Conservation (phyloP, 352 stramenopile species). For the Phytopythium cucurbitacearum region DNA sequence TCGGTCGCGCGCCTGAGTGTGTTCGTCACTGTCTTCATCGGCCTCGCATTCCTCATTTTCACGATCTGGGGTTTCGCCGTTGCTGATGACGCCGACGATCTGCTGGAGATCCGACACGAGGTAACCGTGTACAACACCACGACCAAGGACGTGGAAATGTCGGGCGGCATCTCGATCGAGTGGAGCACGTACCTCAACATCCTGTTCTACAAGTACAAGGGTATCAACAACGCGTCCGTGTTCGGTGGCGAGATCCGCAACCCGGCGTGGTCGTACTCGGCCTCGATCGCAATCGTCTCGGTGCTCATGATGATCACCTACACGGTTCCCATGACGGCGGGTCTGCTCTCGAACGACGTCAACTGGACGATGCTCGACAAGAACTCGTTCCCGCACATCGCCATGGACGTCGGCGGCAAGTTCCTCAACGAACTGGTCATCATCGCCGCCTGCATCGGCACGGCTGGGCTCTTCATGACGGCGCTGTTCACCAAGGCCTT, state of each 20-base stretch:
- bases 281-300: conserved; percentile 78
- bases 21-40: conserved; percentile 23
- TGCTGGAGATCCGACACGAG: conserved; percentile 39
- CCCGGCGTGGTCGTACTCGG: conserved; percentile 76
- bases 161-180: conserved; percentile 39
- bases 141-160: conserved; percentile 15
- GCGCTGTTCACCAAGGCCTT: conserved; percentile 89
- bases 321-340: conserved; percentile 85
- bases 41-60: conserved; percentile 36
- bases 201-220: conserved; percentile 96
- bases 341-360: conserved; percentile 48
- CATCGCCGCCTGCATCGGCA: conserved; percentile 66
- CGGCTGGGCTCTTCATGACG: conserved; percentile 86
- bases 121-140: conserved; percentile 10
- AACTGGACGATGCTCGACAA: conserved; percentile 74
- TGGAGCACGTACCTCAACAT: conserved; percentile 90
- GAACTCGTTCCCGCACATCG: conserved; percentile 84
- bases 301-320: conserved; percentile 78
- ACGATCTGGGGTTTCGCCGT: conserved; percentile 34
- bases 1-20: conserved; percentile 26
- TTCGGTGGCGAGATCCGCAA: conserved; percentile 91
- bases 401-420: conserved; percentile 68
- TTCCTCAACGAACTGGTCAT: conserved; percentile 85
- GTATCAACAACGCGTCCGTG: conserved; percentile 87
- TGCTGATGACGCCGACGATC: conserved; percentile 24